phyloP scores from a whole-genome alignment of 805 yeast species.

The Suhomyces canberraensis region DNA sequence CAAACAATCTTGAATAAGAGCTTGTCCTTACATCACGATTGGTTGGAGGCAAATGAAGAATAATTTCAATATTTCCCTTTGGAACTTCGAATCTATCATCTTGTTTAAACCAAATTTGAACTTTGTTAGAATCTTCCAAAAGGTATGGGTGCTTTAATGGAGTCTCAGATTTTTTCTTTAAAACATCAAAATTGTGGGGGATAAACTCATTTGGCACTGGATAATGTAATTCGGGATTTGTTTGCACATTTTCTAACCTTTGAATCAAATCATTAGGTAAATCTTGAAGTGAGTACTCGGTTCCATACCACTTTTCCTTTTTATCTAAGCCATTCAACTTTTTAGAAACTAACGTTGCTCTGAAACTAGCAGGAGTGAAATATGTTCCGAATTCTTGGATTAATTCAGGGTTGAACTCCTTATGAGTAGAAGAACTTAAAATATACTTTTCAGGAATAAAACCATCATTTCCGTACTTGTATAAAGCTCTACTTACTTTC shows the following conservation, averaged over 20 bases:
- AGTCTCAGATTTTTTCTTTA: slow-evolving; percentile 29
- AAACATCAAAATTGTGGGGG: slow-evolving; percentile 72
- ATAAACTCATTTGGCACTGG: slow-evolving; percentile 80
- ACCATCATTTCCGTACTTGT: slow-evolving; percentile 35
- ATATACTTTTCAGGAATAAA: slow-evolving; percentile 62
- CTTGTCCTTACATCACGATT: slow-evolving; percentile 56
- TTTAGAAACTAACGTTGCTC: slow-evolving; percentile 53
- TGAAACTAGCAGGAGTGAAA: slow-evolving; percentile 58
- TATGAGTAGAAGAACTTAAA: slow-evolving; percentile 53
- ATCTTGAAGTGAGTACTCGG: slow-evolving; percentile 58
- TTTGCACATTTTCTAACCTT: slow-evolving; percentile 27
- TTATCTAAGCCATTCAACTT: slow-evolving; percentile 44
- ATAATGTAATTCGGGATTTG: slow-evolving; percentile 42
- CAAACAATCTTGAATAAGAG: slow-evolving; percentile 57
- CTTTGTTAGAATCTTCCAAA: slow-evolving; percentile 47
- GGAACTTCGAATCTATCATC: slow-evolving; percentile 90
- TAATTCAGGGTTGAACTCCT: slow-evolving; percentile 55
- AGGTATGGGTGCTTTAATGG: slow-evolving; percentile 59
- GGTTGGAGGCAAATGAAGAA: slow-evolving; percentile 63
- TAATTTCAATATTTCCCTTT: slow-evolving; percentile 66
- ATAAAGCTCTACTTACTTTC: slow-evolving; percentile 57
- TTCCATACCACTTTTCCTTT: slow-evolving; percentile 87
- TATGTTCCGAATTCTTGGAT: slow-evolving; percentile 48
- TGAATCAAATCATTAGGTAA: slow-evolving; percentile 40
- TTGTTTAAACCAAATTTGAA: slow-evolving; percentile 80